These are phyloP conservation scores for Dicorynia guianensis DNA, from an alignment of 306 rosid species.

Conservation along the genomic window DNA sequence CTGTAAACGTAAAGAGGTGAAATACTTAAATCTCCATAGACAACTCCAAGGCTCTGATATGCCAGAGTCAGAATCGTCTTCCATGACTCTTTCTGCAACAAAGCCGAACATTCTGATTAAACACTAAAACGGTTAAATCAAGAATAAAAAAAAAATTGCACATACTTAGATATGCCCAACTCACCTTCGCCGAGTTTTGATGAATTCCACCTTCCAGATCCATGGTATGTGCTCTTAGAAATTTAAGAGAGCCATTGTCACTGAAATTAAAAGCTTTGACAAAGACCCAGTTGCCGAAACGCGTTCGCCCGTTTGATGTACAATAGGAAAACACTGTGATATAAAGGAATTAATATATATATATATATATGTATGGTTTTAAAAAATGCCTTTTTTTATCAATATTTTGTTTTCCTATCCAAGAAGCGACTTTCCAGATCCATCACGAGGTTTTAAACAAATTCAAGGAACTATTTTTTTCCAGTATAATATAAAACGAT, in stretches of 20 bases:
- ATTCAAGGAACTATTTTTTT: conserved; percentile 42
- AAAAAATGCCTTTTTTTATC: not conserved
- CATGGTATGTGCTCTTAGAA: conserved; percentile 58
- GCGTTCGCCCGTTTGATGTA: conserved; percentile 11
- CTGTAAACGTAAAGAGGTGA: conserved; percentile 87
- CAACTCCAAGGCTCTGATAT: conserved; percentile 95
- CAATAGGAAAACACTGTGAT: conserved; percentile 10
- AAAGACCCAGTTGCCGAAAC: conserved; percentile 41
- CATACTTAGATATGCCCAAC: conserved; percentile 32
- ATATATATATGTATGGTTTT: not conserved
- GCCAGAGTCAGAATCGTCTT: conserved; percentile 78
- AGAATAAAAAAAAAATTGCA: conserved; percentile 20
- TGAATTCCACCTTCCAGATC: conserved; percentile 72
- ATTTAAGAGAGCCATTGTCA: conserved; percentile 51
- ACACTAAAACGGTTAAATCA: conserved; percentile 28
- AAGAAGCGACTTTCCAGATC: conserved; percentile 48
- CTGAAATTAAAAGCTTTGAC: conserved; percentile 28
- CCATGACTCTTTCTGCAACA: conserved; percentile 82
- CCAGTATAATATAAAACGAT: conserved; percentile 29
- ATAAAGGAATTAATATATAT: not conserved
- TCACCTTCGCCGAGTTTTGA: conserved; percentile 67
- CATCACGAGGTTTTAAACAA: conserved; percentile 44
- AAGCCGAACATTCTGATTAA: conserved; percentile 31
- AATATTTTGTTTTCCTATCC: not conserved
- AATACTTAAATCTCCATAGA: conserved; percentile 94